Conservation (phyloP, 1,139 yeast species). For the Diutina catenulata region DNA sequence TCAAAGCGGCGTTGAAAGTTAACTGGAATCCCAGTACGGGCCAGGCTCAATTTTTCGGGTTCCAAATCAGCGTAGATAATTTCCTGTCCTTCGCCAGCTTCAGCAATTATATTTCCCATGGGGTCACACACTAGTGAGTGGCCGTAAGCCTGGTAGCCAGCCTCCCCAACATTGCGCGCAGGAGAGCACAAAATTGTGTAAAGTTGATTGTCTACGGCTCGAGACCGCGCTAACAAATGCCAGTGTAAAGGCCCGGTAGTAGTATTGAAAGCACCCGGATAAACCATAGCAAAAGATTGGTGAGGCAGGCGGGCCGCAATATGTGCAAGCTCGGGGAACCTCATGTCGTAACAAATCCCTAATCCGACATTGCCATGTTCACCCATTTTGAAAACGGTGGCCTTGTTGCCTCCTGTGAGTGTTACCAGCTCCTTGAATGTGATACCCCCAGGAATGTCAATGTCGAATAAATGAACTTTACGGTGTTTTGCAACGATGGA, state of each 20-base stretch:
- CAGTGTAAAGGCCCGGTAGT: conserved; percentile 95
- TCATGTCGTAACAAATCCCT: conserved; percentile 85
- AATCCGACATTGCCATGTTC: conserved; percentile 72
- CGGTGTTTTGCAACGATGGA: conserved; percentile 75
- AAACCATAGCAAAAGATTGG: conserved; percentile 78
- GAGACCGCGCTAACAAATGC: conserved; percentile 73
- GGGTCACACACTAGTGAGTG: conserved; percentile 87
- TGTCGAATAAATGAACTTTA: conserved; percentile 82
- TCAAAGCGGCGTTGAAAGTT: conserved; percentile 76
- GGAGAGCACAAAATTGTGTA: conserved; percentile 81
- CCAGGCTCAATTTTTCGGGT: conserved; percentile 44
- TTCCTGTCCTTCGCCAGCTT: conserved; percentile 80
- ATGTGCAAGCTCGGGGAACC: conserved; percentile 85
- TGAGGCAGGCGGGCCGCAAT: conserved; percentile 59
- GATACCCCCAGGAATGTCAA: conserved; percentile 82
- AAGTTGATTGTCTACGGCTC: conserved; percentile 85
- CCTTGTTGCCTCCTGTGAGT: conserved; percentile 65
- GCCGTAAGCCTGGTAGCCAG: conserved; percentile 84
- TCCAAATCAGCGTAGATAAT: conserved; percentile 72
- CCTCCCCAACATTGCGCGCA: conserved; percentile 56
- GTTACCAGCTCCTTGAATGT: conserved; percentile 74
- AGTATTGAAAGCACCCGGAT: conserved; percentile 94
- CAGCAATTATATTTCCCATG: conserved; percentile 59
- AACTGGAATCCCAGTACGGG: conserved; percentile 69
- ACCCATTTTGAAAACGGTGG: conserved; percentile 62